These are phyloP conservation scores for Poteriospumella lacustris DNA, from an alignment of 108 stramenopile species.

Conservation along the genomic window DNA sequence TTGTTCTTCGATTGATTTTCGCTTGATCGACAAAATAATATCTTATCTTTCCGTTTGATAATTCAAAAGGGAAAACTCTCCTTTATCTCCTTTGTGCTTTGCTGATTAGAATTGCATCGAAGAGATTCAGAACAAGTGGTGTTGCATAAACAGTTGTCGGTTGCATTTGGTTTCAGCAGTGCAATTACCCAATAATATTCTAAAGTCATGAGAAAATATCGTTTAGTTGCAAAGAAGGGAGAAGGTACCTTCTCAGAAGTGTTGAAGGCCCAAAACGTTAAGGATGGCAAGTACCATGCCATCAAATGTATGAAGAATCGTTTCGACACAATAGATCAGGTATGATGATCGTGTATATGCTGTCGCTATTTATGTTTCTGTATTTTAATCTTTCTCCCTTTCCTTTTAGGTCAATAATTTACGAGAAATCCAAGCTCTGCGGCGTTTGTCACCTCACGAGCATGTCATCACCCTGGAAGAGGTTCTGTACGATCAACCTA, in stretches of 20 bases:
- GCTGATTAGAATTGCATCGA: too few relatives aligned
- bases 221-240: constrained; percentile 70
- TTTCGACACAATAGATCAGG: constrained; percentile 71
- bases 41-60: too few relatives aligned
- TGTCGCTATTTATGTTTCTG: not conserved
- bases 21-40: too few relatives aligned
- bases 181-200: too few relatives aligned
- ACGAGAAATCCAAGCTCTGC: constrained; percentile 74
- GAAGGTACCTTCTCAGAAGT: constrained; percentile 83
- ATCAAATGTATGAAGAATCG: constrained; percentile 82
- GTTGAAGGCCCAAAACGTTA: constrained; percentile 70
- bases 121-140: too few relatives aligned
- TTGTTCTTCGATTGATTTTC: too few relatives aligned
- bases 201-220: constrained; percentile 65
- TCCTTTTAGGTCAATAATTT: constrained; percentile 66
- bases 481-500: constrained; percentile 73
- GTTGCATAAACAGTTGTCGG: too few relatives aligned
- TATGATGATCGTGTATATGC: constrained; percentile 30
- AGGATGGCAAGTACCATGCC: constrained; percentile 68
- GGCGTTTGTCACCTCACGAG: constrained; percentile 69
- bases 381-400: not conserved
- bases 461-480: constrained; percentile 74
- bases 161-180: too few relatives aligned
- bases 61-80: too few relatives aligned
- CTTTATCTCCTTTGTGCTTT: too few relatives aligned